phyloP scores from a whole-genome alignment of 2,329 filamentous ascomycete species.

The Exophiala bonariae region DNA sequence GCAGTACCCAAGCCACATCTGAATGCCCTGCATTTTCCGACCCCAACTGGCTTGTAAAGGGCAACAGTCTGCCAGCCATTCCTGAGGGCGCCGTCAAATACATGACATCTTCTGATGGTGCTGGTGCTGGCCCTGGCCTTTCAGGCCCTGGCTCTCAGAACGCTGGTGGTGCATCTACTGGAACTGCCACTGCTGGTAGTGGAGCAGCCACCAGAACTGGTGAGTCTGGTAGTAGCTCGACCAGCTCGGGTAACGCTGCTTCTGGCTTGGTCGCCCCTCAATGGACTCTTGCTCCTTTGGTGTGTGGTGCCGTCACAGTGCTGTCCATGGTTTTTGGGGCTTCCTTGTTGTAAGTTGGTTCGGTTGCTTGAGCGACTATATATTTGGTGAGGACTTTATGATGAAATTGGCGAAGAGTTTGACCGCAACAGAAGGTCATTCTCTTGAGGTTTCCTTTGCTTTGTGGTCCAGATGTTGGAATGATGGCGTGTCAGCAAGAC shows the following conservation, averaged over 20 bases:
- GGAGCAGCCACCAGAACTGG: slow-evolving; percentile 37
- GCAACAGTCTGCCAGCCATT: slow-evolving; percentile 55
- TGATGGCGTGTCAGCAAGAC: too few relatives aligned
- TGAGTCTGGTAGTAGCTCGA: slow-evolving; percentile 31
- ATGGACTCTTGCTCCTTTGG: slow-evolving; percentile 50
- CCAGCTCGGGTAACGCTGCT: slow-evolving; percentile 42
- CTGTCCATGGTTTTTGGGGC: slow-evolving; percentile 57
- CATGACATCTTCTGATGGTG: slow-evolving; percentile 60
- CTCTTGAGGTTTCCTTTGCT: too few relatives aligned
- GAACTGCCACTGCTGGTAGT: slow-evolving; percentile 51
- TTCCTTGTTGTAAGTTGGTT: slow-evolving; percentile 37
- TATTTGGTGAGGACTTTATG: too few relatives aligned
- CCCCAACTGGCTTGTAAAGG: slow-evolving; percentile 58
- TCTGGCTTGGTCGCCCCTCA: slow-evolving; percentile 45
- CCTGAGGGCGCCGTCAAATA: slow-evolving; percentile 56
- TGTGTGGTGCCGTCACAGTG: slow-evolving; percentile 53
- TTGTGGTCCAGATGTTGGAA: too few relatives aligned
- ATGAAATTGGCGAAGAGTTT: too few relatives aligned
- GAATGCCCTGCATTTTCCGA: slow-evolving; percentile 54
- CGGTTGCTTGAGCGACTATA: too few relatives aligned
- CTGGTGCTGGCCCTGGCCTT: slow-evolving; percentile 59
- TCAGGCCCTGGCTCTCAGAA: slow-evolving; percentile 56
- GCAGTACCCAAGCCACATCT: slow-evolving; percentile 52
- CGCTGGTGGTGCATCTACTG: slow-evolving; percentile 50
- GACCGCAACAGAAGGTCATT: too few relatives aligned